phyloP scores from a whole-genome alignment of 192 early-diverging fungal species.

The Paraglomus brasilianum region DNA sequence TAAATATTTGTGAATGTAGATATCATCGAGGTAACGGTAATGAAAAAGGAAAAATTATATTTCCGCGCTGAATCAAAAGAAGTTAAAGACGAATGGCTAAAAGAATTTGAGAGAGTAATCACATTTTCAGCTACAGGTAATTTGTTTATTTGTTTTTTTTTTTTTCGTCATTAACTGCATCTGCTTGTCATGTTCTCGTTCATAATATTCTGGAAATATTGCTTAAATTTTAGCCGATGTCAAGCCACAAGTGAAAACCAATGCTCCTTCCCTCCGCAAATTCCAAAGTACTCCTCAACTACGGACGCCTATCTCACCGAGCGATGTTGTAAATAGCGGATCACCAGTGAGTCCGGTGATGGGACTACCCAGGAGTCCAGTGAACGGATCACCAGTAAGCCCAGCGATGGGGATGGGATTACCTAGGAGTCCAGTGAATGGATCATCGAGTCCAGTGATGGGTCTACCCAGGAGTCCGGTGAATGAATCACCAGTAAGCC shows the following conservation, averaged over 20 bases:
- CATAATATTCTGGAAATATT: neutral
- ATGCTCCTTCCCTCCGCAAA: neutral
- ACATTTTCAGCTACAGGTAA: constrained; percentile 16
- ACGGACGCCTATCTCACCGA: too few relatives aligned
- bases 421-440: too few relatives aligned
- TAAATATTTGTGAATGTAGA: neutral
- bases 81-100: constrained; percentile 14
- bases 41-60: constrained; percentile 16
- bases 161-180: neutral
- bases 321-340: too few relatives aligned
- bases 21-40: constrained; percentile 12
- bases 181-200: too few relatives aligned
- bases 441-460: too few relatives aligned
- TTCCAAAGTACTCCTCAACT: neutral
- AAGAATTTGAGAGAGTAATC: neutral
- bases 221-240: constrained; percentile 2
- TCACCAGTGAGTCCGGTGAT: too few relatives aligned
- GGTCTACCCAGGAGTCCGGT: too few relatives aligned
- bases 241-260: constrained; percentile 4
- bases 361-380: too few relatives aligned
- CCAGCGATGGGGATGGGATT: too few relatives aligned
- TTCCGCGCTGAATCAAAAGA: neutral
- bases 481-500: too few relatives aligned
- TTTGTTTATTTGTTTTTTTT: neutral
- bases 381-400: too few relatives aligned